A percentile compares a stretch with the other conserved stretches of the same genome.
These are phyloP conservation scores for Picea engelmannii DNA, from an alignment of 83 land plant genomes.

Conservation along the genomic window DNA sequence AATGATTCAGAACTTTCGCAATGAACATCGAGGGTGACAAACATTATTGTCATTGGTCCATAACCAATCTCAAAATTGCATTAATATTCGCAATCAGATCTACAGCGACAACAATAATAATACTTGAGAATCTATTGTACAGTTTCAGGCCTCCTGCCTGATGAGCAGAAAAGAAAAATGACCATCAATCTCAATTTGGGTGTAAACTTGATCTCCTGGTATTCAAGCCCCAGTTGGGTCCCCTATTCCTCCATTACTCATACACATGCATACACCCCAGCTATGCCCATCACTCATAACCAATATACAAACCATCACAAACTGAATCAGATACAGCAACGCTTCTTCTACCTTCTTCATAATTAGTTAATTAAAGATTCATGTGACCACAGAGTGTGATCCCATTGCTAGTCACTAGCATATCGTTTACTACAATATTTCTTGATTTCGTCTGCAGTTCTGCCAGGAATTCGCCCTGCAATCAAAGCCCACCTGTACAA, in stretches of 20 bases:
- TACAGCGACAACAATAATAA: neutral
- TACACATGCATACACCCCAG: neutral
- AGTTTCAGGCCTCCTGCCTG: slow-evolving; percentile 6
- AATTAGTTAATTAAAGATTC: too few species aligned
- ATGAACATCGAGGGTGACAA: neutral
- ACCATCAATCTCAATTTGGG: neutral
- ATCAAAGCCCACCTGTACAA: slow-evolving; percentile 26
- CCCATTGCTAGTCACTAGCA: neutral
- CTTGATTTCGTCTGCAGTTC: slow-evolving; percentile 21
- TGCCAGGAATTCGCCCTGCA: slow-evolving; percentile 27
- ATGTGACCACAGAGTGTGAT: too few species aligned
- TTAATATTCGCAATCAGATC: neutral
- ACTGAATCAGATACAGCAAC: slow-evolving; percentile 5
- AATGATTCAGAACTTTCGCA: neutral
- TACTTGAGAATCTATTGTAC: neutral
- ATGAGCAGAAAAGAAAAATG: neutral
- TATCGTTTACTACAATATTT: slow-evolving; percentile 25
- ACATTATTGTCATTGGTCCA: neutral
- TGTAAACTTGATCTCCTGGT: neutral
- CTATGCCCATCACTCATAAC: too few species aligned
- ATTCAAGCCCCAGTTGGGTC: neutral
- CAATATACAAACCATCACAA: neutral
- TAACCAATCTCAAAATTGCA: neutral
- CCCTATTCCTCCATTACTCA: neutral
- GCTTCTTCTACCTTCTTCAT: neutral